Evolutionary conservation across 345 rosid genomes (phyloP).

Genomic region (Fremontodendron californicum): DNA sequence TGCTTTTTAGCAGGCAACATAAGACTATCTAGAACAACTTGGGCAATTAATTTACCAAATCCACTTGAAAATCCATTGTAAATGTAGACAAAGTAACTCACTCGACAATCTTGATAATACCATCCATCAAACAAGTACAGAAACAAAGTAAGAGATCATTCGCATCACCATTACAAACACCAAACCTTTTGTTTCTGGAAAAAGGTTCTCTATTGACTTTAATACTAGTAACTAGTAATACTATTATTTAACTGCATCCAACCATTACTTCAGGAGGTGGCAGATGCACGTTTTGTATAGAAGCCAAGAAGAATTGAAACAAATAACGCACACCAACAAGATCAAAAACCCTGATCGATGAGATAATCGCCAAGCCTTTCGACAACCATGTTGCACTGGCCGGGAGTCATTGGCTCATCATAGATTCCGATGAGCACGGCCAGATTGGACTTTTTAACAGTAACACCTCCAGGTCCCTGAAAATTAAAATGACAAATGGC

Average conservation of each 20-base stretch:
- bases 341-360: constrained; percentile 51
- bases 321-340: not conserved
- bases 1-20: too few species aligned
- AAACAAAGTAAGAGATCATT: constrained; percentile 12
- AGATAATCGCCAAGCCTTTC: constrained; percentile 82
- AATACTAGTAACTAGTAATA: too few species aligned
- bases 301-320: constrained; percentile 24
- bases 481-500: constrained; percentile 4
- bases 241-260: constrained; percentile 18
- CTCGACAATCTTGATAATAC: constrained; percentile 3
- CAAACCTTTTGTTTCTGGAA: not conserved
- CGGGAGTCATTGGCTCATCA: constrained; percentile 66
- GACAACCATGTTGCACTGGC: constrained; percentile 69
- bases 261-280: constrained; percentile 13
- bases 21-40: too few species aligned
- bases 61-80: not conserved
- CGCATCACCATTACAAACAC: constrained; percentile 13
- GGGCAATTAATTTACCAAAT: not conserved
- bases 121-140: constrained; percentile 11
- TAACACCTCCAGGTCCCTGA: constrained; percentile 72
- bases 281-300: constrained; percentile 11
- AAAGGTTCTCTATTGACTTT: not conserved
- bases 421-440: constrained; percentile 60
- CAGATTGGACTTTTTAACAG: constrained; percentile 56
- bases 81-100: constrained; percentile 3